A percentile compares a stretch with the other conserved stretches of the same genome.
Evolutionary conservation across 1,139 yeast species (phyloP).

Genomic region (Wickerhamomyces sp.): DNA sequence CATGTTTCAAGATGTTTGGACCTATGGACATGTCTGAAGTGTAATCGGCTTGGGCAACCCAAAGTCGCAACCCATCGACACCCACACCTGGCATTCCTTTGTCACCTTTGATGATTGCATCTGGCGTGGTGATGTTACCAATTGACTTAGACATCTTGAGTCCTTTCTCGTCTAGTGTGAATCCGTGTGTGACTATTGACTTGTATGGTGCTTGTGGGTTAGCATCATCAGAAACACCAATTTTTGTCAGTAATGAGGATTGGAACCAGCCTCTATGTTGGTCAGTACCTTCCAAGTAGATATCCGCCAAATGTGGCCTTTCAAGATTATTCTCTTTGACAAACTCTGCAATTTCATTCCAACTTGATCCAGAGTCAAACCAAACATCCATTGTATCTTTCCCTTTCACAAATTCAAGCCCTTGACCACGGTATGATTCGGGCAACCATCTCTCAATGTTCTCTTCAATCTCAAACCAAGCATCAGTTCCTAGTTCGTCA

Average conservation of each 20-base stretch:
- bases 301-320: slow-evolving; percentile 52
- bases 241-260: slow-evolving; percentile 78
- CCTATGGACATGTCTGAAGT: slow-evolving; percentile 77
- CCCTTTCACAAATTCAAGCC: slow-evolving; percentile 51
- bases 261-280: slow-evolving; percentile 99
- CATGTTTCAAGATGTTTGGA: slow-evolving; percentile 65
- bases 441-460: slow-evolving; percentile 75
- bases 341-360: slow-evolving; percentile 60
- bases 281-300: slow-evolving; percentile 90
- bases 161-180: slow-evolving; percentile 79
- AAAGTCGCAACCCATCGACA: slow-evolving; percentile 82
- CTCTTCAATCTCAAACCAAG: slow-evolving; percentile 65
- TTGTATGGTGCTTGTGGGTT: slow-evolving; percentile 59
- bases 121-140: slow-evolving; percentile 77
- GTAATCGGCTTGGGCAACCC: slow-evolving; percentile 89
- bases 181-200: slow-evolving; percentile 85
- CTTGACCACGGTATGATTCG: slow-evolving; percentile 30
- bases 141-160: slow-evolving; percentile 91
- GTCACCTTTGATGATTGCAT: slow-evolving; percentile 60
- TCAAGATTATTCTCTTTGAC: slow-evolving; percentile 24
- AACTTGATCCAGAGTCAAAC: slow-evolving; percentile 96
- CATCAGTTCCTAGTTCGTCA: slow-evolving; percentile 54
- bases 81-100: slow-evolving; percentile 63
- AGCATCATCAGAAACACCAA: slow-evolving; percentile 36
- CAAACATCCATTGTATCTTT: slow-evolving; percentile 97